Base-by-base conservation (phyloP, 371 early-diverging fungal genomes). In the Lichtheimia corymbifera region DNA sequence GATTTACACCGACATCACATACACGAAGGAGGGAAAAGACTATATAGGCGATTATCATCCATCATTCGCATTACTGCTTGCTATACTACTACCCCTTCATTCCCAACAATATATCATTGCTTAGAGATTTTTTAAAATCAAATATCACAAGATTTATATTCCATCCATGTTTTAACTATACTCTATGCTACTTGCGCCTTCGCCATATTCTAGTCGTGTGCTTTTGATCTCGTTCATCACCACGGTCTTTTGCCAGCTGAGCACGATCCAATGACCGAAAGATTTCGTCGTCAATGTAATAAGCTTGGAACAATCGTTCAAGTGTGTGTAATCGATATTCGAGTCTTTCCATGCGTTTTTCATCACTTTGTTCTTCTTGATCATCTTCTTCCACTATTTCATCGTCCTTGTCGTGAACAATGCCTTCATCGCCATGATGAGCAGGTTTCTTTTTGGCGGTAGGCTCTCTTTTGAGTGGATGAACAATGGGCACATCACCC, bases 1-100 rank as follows among this genome's bases (percentile, higher is more conserved):
- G 51, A 89, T n/a, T n/a, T n/a, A 59, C 79, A 94, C 65, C 93
- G 93, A 80, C 93, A 93, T 6, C 92, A 94, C 58, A 85, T 95
- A 67, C 96, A 94, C 41, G 92, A 94, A 58, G 92, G 93, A 66
- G 59, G 92, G 93, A 66, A 91, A 35, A 35, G 35, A 6, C 35
- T 11, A 35, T 35, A 9, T 35, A 35, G 6, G 35, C 35, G 11
- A 35, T 35, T 7, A 7, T 28, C 28, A 28, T 28, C 28, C 28
- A 28, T 28, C 28, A 22, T 22, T 22, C 22, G 28, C 28, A 28
- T 7, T 7, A 28, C 7, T 28, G 28, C 28, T 28, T 35, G 11
- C 9, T 35, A 35, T 35, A 35, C 35, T 9, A 35, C 35, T 11
- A 35, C 7, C 35, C 35, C 11, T 35, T 35, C 35, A 35, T 35